Evolutionary conservation across 2,329 filamentous ascomycete species (phyloP).

Genomic region (Venturia effusa): DNA sequence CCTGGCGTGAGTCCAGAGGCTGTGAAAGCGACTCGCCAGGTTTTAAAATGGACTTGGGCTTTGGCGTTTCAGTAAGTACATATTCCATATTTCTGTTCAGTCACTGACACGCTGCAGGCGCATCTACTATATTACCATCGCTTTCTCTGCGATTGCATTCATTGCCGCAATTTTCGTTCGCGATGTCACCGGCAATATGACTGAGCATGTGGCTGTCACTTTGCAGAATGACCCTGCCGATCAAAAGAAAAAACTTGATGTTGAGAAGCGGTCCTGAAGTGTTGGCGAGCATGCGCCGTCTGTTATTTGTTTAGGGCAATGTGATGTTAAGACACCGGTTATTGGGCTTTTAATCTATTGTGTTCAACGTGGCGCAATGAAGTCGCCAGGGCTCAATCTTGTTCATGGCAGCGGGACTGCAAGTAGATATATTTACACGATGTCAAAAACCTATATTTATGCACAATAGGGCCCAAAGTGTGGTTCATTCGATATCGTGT

Average conservation of each 20-base stretch:
- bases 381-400: no score
- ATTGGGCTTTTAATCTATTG: no score
- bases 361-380: no score
- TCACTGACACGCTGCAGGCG: background rate
- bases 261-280: background rate
- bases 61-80: constrained; percentile 4
- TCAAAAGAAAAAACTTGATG: background rate
- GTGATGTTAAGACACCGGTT: no score
- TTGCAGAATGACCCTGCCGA: constrained; percentile 11
- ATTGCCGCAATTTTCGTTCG: constrained; percentile 6
- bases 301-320: no score
- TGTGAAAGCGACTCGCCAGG: constrained; percentile 5
- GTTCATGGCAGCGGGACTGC: no score
- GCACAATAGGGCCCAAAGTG: no score
- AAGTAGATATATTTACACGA: no score
- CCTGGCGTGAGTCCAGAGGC: constrained; percentile 8
- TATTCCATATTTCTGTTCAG: no score
- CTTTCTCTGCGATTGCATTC: constrained; percentile 8
- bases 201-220: constrained; percentile 5
- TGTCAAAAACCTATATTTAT: no score
- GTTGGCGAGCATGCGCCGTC: no score
- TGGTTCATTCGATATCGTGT: no score
- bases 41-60: constrained; percentile 8
- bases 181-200: constrained; percentile 11
- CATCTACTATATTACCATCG: constrained; percentile 4